Evolutionary conservation across 192 early-diverging fungal species (phyloP).

Genomic region (Anaeromyces robustus): DNA sequence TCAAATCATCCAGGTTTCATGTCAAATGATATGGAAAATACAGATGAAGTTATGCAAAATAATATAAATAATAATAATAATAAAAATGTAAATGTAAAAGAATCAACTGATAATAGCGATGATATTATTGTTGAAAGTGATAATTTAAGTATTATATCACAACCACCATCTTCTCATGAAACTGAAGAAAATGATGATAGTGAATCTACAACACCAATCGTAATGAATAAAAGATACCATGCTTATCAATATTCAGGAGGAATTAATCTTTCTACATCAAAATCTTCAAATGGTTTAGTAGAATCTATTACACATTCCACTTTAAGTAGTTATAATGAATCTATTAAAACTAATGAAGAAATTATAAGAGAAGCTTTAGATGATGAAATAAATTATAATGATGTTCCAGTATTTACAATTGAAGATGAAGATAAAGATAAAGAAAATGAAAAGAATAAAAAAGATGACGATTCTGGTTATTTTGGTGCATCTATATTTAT

Average conservation of each 20-base stretch:
- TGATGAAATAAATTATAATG: background rate
- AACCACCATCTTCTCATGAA: background rate
- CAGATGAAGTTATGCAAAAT: background rate
- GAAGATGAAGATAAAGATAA: background rate
- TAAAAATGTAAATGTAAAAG: background rate
- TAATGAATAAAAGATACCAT: background rate
- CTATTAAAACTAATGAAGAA: background rate
- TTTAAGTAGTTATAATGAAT: background rate
- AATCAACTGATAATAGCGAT: background rate
- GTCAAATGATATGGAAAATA: background rate
- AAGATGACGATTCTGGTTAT: background rate
- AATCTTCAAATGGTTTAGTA: background rate
- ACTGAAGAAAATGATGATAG: background rate
- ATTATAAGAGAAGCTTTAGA: background rate
- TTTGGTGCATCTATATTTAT: constrained; percentile 20
- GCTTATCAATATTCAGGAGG: background rate
- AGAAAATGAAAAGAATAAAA: background rate
- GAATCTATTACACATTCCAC: background rate
- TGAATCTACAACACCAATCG: background rate
- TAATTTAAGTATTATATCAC: background rate
- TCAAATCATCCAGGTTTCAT: background rate
- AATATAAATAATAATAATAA: background rate
- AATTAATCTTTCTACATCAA: background rate
- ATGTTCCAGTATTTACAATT: background rate
- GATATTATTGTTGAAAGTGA: background rate